Evolutionary conservation across 805 yeast species (phyloP), one percentile per base, ranked within the genome.

Genomic region (Pichia eremophila): DNA sequence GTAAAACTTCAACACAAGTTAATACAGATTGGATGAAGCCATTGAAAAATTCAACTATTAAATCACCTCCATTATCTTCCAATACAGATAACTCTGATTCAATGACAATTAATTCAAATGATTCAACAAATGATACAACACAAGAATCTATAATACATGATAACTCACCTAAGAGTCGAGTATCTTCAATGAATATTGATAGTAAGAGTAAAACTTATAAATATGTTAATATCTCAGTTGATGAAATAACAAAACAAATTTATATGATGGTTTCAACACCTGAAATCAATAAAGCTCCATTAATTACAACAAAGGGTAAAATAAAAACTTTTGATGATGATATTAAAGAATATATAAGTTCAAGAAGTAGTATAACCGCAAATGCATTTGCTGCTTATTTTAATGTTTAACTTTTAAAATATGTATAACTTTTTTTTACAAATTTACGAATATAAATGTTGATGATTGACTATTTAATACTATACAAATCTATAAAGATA

Each of bases 11-110:
- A 25, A 32, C 36, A 34, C 36, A 34, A 15, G 17, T 12, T 8
- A 25, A 43, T 27, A 44, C 43, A 7, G 43, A 53, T n/a, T 54
- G 57, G 57, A 43, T 54, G 48, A 54, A 51, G 37, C 57, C 57
- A 12, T 42, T 51, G 17, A 45, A 45, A 32, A 51, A 44, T 27
- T 43, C 47, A 11, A 47, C 47, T 3, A 22, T n/a, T 7, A 19
- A 9, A n/a, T 32, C 51, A 10, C 19, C 48, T 10, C 29, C 41
- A 17, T 7, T 42, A 40, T 22, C 41, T 8, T 43, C 46, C 15
- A 19, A 29, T 10, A 17, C 25, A 5, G 34, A 43, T n/a, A 40
- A 11, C 12, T 44, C 39, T 14, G 27, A 29, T n/a, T 19, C 14
- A 5, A 18, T 39, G 22, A 29, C 43, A 35, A 6, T 17, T 6